These are phyloP conservation scores for Ceratorhiza oryzae-sativae DNA, from an alignment of 1,284 basidiomycete species.

Conservation along the genomic window DNA sequence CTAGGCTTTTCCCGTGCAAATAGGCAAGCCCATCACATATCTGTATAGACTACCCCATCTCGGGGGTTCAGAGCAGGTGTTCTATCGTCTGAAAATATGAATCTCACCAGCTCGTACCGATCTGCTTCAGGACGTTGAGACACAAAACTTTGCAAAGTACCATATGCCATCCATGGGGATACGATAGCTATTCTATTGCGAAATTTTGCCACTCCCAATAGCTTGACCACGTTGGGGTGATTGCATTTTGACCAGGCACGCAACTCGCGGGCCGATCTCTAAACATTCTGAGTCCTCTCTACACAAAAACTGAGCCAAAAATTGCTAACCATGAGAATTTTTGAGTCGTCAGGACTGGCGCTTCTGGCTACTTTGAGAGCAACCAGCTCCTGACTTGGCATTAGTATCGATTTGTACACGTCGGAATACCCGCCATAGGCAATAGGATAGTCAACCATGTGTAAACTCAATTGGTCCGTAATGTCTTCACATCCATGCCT, in stretches of 20 bases:
- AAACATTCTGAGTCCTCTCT: neutral
- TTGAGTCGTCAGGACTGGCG: neutral
- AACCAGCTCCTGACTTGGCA: neutral
- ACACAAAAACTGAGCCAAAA: neutral
- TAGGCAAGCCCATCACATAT: neutral
- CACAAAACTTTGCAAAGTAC: neutral
- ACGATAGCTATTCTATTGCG: neutral
- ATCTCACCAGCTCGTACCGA: neutral
- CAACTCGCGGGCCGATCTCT: conserved; percentile 1
- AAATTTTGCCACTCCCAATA: neutral
- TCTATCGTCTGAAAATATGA: neutral
- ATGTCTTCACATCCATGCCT: neutral
- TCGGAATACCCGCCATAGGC: neutral
- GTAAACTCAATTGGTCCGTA: neutral
- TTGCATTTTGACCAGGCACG: conserved; percentile 9
- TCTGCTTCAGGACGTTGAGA: neutral
- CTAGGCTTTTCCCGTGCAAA: neutral
- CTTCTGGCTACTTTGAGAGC: neutral
- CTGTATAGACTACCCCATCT: neutral
- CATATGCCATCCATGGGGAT: neutral
- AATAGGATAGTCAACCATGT: neutral
- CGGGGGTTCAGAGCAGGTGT: neutral
- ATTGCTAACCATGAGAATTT: neutral
- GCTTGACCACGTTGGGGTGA: neutral
- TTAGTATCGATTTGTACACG: neutral